Evolutionary conservation across 73 alveolate genomes (phyloP).

Genomic region (Tetrahymena thermophila): DNA sequence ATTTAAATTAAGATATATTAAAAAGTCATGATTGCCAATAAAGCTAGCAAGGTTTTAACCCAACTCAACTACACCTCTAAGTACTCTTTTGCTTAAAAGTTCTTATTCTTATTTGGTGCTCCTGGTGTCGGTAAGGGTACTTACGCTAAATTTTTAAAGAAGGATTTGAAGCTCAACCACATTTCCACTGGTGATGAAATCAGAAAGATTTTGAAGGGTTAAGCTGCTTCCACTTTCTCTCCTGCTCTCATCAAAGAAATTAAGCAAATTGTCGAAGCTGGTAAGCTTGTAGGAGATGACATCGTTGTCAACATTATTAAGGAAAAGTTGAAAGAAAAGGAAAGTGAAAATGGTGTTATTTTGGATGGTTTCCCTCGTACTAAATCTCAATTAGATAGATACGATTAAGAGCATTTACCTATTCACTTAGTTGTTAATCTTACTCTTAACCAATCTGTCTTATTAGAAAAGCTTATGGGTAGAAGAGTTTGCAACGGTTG

Average conservation of each 20-base stretch:
- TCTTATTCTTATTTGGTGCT: constrained; percentile 38
- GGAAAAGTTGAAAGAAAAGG: constrained; percentile 81
- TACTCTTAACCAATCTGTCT: constrained; percentile 17
- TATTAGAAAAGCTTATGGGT: constrained; percentile 36
- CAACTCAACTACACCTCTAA: neutral
- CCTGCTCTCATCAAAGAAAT: constrained; percentile 24
- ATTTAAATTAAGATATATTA: neutral
- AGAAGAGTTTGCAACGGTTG: constrained; percentile 36
- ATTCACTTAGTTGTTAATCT: constrained; percentile 39
- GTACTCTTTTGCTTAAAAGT: constrained; percentile 4
- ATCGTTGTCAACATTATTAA: constrained; percentile 84
- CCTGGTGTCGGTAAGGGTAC: constrained; percentile 52
- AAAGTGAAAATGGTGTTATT: constrained; percentile 85
- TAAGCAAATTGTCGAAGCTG: constrained; percentile 78
- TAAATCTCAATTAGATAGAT: constrained; percentile 32
- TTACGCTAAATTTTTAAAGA: constrained; percentile 32
- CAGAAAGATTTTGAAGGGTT: constrained; percentile 38
- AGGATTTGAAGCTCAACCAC: constrained; percentile 33
- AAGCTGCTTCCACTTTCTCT: constrained; percentile 22
- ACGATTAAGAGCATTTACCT: constrained; percentile 23
- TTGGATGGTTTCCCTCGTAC: constrained; percentile 96
- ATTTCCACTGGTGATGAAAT: constrained; percentile 47
- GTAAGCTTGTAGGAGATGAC: constrained; percentile 91
- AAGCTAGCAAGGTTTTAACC: neutral
- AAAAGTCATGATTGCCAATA: neutral